Evolutionary conservation across 345 rosid species (phyloP), one percentile per base, ranked within the genome.

Genomic region (Hibiscus tridactylites): DNA sequence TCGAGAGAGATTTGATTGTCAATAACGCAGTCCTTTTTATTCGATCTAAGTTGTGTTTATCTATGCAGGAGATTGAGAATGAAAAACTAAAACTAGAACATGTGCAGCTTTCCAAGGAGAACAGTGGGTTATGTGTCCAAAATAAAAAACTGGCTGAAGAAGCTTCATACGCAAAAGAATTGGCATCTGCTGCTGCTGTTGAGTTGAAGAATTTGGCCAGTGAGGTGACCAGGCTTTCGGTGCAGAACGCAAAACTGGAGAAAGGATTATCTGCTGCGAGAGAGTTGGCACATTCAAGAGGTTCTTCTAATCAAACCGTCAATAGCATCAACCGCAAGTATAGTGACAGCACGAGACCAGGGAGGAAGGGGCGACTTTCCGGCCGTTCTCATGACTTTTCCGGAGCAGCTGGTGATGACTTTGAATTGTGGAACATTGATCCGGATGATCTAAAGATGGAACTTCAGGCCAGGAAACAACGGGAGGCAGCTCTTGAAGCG

Each of bases 161-260:
- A 83, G 90, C 98, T 75, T 90, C 96, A 71, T 96, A 96, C 74
- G 98, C 98, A 0, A 92, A 92, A 79, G 97, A 96, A 80, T 78
- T 96, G 76, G 99, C 99, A 0, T 91, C 99, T 81, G 99, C 99
- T 74, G 99, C 99, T 35, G 99, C 99, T 31, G 93, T 96, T 74
- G 99, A 96, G 83, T 83, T 96, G 61, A 96, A 96, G 84, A 96
- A 89, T 76, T 88, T 96, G 73, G 99, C 98, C 58, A 80, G 85
- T 50, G 97, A 96, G 85, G 98, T 96, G 61, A 92, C 99, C 56
- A 92, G 85, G 76, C 83, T 92, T 54, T 91, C 98, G 4, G 73
- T 91, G 67, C 96, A 87, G 78, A 92, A 89, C 67, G 83, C 88
- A 53, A 96, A 92, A 75, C 77, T 91, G 53, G 98, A 91, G 68